Base-by-base conservation (phyloP, 2,329 filamentous ascomycete species). In the Neocucurbitaria cava region DNA sequence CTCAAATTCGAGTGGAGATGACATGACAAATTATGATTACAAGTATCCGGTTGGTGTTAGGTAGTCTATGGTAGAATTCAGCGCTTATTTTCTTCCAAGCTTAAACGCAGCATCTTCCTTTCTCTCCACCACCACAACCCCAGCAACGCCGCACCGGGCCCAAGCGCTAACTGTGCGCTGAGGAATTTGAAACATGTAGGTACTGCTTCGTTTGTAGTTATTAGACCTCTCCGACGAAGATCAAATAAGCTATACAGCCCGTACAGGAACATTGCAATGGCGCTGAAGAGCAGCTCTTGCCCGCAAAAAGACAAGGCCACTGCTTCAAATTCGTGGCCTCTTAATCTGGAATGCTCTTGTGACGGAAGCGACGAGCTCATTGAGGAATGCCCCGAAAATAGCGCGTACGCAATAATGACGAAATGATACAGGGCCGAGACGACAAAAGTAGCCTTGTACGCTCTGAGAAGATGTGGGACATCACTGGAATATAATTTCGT, bases 41-140 rank as follows among this genome's bases (percentile, higher is more conserved):
- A 35, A 17, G 15, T 1, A n/a, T 1, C 6, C 13, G 3, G 15
- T 17, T 15, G 5, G 8, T n/a, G 17, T 13, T 15, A 31, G 28
- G 3, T 15, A 31, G 11, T 31, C 11, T 6, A 31, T 31, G 5
- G 28, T 31, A 31, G 28, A 31, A 31, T 15, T 31, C 13, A 31
- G 9, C 28, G 5, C 11, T 31, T 31, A 3, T 11, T 15, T 15
- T 15, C 21, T 40, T 24, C 18, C 17, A 40, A 40, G 13, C 36
- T 23, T 21, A 11, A 5, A 21, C 36, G 4, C 36, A 21, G 23
- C 4, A 40, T 24, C 36, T 23, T 40, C 18, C 23, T 40, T 26
- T 46, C 43, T 15, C 43, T 49, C 54, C 54, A 56, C n/a, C 43
- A 47, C 54, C 54, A 56, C 46, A 56, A 17, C 0, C 49, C 54